Evolutionary conservation across 164 flowering plant species (phyloP), one percentile per base, ranked within the genome.

Genomic region (Vitis cinerea): DNA sequence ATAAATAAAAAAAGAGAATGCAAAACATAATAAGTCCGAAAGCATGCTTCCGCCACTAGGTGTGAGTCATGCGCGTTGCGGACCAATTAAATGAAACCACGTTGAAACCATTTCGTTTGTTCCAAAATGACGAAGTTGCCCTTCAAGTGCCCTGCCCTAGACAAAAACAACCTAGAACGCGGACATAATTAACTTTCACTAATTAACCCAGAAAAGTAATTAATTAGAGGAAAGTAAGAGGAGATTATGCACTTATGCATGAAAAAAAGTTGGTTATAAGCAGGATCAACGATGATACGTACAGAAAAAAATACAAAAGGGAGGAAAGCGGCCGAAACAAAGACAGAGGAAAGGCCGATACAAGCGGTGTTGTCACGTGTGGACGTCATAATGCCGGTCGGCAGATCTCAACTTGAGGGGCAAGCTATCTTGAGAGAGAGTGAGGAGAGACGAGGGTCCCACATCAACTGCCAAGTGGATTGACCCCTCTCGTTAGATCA

Each of bases 361-460:
- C 10, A 67, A 62, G 67, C 74, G 76, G 75, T 66, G 70, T 37
- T 59, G 75, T 75, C 82, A 73, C 77, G 83, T 79, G 79, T 3
- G 69, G 53, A 67, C 66, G 82, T 74, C 75, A 76, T 82, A 9
- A 77, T 75, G 30, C 23, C 3, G 29, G 81, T 77, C 77, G 83
- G 81, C 79, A 69, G 75, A 73, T 68, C 72, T 53, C 66, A 9
- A 58, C 81, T 75, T 77, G 70, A 71, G n/a, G 9, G 50, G 8
- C 65, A 82, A 79, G 79, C 70, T 27, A 67, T 9, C 53, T 44
- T 9, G 51, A 62, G 15, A 8, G 8, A 48, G 23, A 19, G 9
- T 1, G 15, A 12, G 27, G 50, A 10, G 48, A 29, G 72, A 9
- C 13, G 7, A 6, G 30, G 61, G 29, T 1, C 73, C 65, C 30